Evolutionary conservation across 2,329 filamentous ascomycete species (phyloP).

Genomic region (Diaporthe nobilis): DNA sequence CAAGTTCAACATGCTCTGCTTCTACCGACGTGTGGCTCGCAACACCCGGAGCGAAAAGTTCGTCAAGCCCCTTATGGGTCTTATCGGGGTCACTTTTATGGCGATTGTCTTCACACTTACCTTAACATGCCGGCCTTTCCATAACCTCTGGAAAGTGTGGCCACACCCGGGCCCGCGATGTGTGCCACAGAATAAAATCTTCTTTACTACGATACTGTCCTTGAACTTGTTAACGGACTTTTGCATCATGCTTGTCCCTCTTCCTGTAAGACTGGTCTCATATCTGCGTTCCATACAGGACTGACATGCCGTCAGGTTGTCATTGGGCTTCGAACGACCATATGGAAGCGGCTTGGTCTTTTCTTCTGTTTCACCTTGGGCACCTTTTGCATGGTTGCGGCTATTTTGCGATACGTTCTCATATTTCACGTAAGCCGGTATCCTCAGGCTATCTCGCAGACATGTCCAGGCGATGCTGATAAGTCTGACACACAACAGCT

Average conservation of each 20-base stretch:
- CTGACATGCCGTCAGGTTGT: neutral
- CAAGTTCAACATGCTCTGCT: constrained; percentile 19
- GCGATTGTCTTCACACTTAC: neutral
- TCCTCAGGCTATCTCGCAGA: neutral
- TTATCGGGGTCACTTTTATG: neutral
- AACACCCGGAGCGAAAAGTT: constrained; percentile 4
- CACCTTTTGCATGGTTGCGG: neutral
- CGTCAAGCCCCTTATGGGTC: neutral
- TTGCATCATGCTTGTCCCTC: constrained; percentile 5
- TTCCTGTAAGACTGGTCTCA: neutral
- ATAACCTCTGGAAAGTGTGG: constrained; percentile 10
- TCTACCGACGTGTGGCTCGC: constrained; percentile 1
- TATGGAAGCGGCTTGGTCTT: constrained; percentile 5
- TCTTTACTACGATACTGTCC: neutral
- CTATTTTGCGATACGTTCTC: neutral
- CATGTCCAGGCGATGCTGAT: neutral
- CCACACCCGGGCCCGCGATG: constrained; percentile 1
- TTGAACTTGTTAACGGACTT: neutral
- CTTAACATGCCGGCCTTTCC: neutral
- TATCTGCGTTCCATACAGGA: neutral
- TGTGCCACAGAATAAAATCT: neutral
- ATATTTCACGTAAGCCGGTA: neutral
- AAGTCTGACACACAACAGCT: neutral
- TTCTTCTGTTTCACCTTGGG: constrained; percentile 1
- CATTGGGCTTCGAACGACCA: neutral